A percentile compares a stretch with the other conserved stretches of the same genome.
Evolutionary conservation across 2,329 filamentous ascomycete species (phyloP).

Genomic region (Curvularia lunata): DNA sequence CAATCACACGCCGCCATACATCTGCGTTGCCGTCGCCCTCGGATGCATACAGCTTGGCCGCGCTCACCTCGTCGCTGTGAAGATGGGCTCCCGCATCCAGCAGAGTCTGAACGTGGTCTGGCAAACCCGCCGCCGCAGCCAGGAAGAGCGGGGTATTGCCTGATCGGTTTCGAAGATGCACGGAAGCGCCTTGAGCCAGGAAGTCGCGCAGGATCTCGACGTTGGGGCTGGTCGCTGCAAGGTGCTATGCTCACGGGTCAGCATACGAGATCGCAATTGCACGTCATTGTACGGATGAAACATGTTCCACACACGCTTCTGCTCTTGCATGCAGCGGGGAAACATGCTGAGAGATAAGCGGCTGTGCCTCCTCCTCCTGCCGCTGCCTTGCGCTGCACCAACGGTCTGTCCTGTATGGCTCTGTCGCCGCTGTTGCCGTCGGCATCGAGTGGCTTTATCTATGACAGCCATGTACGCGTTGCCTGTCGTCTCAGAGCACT

Average conservation of each 20-base stretch:
- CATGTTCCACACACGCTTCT: slow-evolving; percentile 29
- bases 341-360: slow-evolving; percentile 40
- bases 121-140: slow-evolving; percentile 62
- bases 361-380: slow-evolving; percentile 27
- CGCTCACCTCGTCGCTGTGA: slow-evolving; percentile 62
- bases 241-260: slow-evolving; percentile 54
- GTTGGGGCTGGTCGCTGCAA: slow-evolving; percentile 63
- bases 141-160: slow-evolving; percentile 66
- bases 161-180: slow-evolving; percentile 64
- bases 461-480: slow-evolving; percentile 30
- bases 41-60: slow-evolving; percentile 56
- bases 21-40: slow-evolving; percentile 42
- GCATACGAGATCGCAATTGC: slow-evolving; percentile 37
- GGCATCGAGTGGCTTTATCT: slow-evolving; percentile 36
- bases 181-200: slow-evolving; percentile 62
- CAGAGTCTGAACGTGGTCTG: slow-evolving; percentile 61
- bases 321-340: slow-evolving; percentile 20
- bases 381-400: slow-evolving; percentile 25
- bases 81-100: slow-evolving; percentile 65
- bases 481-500: slow-evolving; percentile 27
- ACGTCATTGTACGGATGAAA: slow-evolving; percentile 34
- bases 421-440: slow-evolving; percentile 30
- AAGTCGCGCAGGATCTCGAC: slow-evolving; percentile 63
- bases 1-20: slow-evolving; percentile 45
- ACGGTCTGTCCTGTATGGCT: slow-evolving; percentile 36